Evolutionary conservation across 2,329 filamentous ascomycete genomes (phyloP), one percentile per base, ranked within the genome.

Genomic region (Fusarium sp.): DNA sequence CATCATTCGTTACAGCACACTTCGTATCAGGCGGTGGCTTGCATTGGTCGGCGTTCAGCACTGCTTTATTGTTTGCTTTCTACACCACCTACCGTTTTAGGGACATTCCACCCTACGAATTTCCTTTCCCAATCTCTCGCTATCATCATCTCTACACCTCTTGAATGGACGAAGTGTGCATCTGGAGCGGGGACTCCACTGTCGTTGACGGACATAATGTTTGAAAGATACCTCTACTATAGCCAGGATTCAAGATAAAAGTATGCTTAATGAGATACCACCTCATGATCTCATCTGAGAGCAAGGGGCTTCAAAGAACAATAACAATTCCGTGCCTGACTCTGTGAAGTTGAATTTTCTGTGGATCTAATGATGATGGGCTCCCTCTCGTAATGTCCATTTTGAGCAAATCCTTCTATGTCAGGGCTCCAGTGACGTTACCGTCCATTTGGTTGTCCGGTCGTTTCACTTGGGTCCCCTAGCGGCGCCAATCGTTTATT

Each of bases 41-140:
- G 75, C 75, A 77, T 77, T 67, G 65, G 72, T 58, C 60, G 75
- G 75, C 75, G 75, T 77, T 75, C 48, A 75, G 73, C 73, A 75
- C 75, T 77, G 67, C 73, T 70, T 53, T 63, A 68, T 65, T 45
- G 44, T 66, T 68, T 63, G 53, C 30, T 64, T 71, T 50, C 33
- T 69, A 61, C 53, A 57, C 45, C 63, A 68, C 73, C 65, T 65
- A 64, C 75, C 71, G 68, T 74, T 77, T 71, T 70, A 69, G 58
- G 71, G 73, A 68, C 65, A 52, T 63, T 69, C 78, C 70, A 75
- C 76, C 75, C 75, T 60, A 64, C 60, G 64, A 58, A 48, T 69
- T 64, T 68, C 49, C 45, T 70, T 70, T 68, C 52, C 42, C 60
- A 55, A 63, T 62, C 73, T 72, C 70, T 75, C 73, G 70, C 71